Evolutionary conservation across 2,329 filamentous ascomycete genomes (phyloP).

Genomic region (Colletotrichum sp.): DNA sequence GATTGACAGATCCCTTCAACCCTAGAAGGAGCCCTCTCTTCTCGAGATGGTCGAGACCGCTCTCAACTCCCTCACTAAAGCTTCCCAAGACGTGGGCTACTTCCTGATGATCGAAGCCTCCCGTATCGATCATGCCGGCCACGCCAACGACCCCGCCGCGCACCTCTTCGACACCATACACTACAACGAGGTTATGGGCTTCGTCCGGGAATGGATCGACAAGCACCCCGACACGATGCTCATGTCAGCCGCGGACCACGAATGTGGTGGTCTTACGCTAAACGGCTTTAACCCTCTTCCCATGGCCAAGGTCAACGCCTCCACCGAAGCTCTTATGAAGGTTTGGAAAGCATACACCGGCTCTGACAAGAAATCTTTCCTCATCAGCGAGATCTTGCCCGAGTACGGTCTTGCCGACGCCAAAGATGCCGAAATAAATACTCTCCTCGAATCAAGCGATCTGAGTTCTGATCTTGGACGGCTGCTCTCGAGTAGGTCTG

Average conservation of each 20-base stretch:
- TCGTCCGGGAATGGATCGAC: constrained; percentile 42
- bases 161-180: constrained; percentile 50
- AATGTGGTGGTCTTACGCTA: constrained; percentile 41
- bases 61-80: constrained; percentile 37
- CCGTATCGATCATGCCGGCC: constrained; percentile 41
- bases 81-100: constrained; percentile 35
- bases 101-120: constrained; percentile 44
- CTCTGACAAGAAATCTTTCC: constrained; percentile 31
- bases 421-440: constrained; percentile 30
- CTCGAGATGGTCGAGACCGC: constrained; percentile 42
- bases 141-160: constrained; percentile 58
- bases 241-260: constrained; percentile 43
- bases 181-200: constrained; percentile 41
- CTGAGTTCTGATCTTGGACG: constrained; percentile 27
- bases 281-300: constrained; percentile 38
- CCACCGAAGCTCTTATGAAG: constrained; percentile 31
- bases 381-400: constrained; percentile 30
- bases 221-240: constrained; percentile 39
- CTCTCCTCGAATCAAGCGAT: constrained; percentile 30
- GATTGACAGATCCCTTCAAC: constrained; percentile 32
- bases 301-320: constrained; percentile 31
- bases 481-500: constrained; percentile 26
- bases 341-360: constrained; percentile 30
- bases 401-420: constrained; percentile 33
- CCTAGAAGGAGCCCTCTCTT: constrained; percentile 40